phyloP scores from a whole-genome alignment of 2,329 filamentous ascomycete genomes.

The Paecilomyces sp. region DNA sequence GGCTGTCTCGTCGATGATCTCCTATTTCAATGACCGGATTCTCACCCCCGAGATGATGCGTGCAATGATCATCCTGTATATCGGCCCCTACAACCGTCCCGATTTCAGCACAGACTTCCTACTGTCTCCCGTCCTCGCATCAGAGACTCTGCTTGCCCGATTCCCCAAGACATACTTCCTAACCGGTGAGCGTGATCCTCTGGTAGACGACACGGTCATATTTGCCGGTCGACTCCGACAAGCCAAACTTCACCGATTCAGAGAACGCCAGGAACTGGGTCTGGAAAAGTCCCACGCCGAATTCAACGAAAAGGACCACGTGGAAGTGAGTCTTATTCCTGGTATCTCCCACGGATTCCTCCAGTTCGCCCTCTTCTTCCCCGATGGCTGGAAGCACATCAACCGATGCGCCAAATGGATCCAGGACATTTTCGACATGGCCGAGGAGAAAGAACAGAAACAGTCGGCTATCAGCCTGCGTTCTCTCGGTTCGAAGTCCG shows the following conservation, averaged over 20 bases:
- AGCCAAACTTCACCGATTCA: constrained; percentile 58
- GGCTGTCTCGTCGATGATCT: constrained; percentile 94
- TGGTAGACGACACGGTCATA: constrained; percentile 95
- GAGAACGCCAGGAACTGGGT: constrained; percentile 49
- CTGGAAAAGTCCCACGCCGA: constrained; percentile 46
- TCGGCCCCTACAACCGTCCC: constrained; percentile 85
- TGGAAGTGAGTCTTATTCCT: constrained; percentile 77
- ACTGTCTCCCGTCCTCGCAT: constrained; percentile 81
- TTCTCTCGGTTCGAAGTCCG: constrained; percentile 2
- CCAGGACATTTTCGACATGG: constrained; percentile 57
- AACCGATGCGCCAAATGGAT: constrained; percentile 76
- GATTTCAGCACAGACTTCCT: constrained; percentile 90
- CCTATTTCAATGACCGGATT: constrained; percentile 93
- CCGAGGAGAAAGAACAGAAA: constrained; percentile 11
- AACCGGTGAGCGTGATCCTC: constrained; percentile 87
- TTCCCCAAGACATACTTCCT: constrained; percentile 94
- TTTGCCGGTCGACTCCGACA: constrained; percentile 84
- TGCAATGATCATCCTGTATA: constrained; percentile 96
- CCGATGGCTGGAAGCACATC: constrained; percentile 84
- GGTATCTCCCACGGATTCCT: constrained; percentile 91
- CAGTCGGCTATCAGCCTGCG: constrained; percentile 11
- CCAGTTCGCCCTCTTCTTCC: constrained; percentile 82
- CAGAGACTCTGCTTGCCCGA: constrained; percentile 70
- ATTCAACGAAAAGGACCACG: constrained; percentile 67
- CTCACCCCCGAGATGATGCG: constrained; percentile 97